Conservation (phyloP, 1,139 yeast genomes). For the Kodamaea anthophila region DNA sequence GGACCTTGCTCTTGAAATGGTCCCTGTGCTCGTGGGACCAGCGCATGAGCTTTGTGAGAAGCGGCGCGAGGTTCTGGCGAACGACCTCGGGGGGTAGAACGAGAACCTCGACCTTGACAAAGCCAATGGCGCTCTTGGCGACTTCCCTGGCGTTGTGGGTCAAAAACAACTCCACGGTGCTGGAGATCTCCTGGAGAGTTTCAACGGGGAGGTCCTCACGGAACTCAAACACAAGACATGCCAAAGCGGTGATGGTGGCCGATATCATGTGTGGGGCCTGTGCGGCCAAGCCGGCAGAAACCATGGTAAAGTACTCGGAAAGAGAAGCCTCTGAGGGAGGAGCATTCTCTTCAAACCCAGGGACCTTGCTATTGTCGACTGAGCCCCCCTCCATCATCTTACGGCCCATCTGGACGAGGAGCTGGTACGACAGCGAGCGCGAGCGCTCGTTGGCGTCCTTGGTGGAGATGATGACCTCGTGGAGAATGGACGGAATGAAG, state of each 20-base stretch:
- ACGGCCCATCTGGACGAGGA: slow-evolving; percentile 75
- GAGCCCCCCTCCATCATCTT: slow-evolving; percentile 69
- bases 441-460: slow-evolving; percentile 92
- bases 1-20: slow-evolving; percentile 86
- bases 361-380: slow-evolving; percentile 58
- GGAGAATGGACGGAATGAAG: slow-evolving; percentile 74
- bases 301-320: slow-evolving; percentile 84
- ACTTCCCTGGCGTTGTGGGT: slow-evolving; percentile 90
- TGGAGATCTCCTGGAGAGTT: slow-evolving; percentile 64
- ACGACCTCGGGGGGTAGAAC: slow-evolving; percentile 79
- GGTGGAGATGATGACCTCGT: slow-evolving; percentile 88
- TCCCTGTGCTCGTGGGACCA: slow-evolving; percentile 97
- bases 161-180: slow-evolving; percentile 86
- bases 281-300: slow-evolving; percentile 94
- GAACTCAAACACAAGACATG: slow-evolving; percentile 84
- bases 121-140: slow-evolving; percentile 90
- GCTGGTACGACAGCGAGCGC: slow-evolving; percentile 71
- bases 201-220: slow-evolving; percentile 53
- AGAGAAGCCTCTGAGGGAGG: slow-evolving; percentile 64
- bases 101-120: slow-evolving; percentile 84
- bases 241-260: slow-evolving; percentile 87
- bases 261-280: slow-evolving; percentile 92
- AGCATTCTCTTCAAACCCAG: slow-evolving; percentile 59
- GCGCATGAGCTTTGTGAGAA: slow-evolving; percentile 67
- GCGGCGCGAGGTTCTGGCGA: slow-evolving; percentile 55